phyloP scores from a whole-genome alignment of 495 filamentous ascomycete species.

The Xylaria curta region DNA sequence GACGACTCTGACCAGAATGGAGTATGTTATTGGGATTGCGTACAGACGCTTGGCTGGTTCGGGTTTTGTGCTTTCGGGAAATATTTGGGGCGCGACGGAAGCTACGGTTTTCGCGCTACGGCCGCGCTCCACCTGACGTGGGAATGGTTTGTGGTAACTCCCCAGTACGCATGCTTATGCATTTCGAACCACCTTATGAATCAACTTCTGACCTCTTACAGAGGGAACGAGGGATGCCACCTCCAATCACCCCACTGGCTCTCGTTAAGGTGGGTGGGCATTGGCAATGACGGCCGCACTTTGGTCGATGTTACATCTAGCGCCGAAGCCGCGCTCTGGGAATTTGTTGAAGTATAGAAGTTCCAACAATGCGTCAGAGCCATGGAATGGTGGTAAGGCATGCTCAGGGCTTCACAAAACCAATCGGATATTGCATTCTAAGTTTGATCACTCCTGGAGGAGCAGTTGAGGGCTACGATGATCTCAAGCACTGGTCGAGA shows the following conservation, averaged over 20 bases:
- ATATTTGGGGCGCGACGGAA: background rate
- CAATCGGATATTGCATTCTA: background rate
- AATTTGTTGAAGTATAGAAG: background rate
- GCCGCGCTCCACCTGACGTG: background rate
- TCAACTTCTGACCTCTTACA: background rate
- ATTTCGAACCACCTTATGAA: background rate
- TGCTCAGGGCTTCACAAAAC: background rate
- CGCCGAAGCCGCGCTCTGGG: background rate
- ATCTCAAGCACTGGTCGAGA: background rate
- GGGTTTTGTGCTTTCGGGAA: background rate
- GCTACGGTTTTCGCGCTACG: background rate
- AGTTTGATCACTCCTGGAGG: background rate
- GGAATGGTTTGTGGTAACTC: background rate
- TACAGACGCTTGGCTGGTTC: background rate
- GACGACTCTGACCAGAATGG: background rate
- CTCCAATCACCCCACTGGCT: background rate
- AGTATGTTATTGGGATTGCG: background rate
- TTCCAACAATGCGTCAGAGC: too few species aligned
- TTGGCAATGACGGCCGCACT: background rate
- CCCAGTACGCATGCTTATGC: background rate
- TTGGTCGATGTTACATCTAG: background rate
- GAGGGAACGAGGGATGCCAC: background rate
- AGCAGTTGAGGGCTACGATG: background rate
- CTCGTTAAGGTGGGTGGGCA: background rate
- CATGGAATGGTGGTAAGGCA: background rate